Percentiles rank a stretch among this genome's conserved stretches.
Conservation (phyloP, 148 eudicot species). For the Rhododendron kiyosumense region DNA sequence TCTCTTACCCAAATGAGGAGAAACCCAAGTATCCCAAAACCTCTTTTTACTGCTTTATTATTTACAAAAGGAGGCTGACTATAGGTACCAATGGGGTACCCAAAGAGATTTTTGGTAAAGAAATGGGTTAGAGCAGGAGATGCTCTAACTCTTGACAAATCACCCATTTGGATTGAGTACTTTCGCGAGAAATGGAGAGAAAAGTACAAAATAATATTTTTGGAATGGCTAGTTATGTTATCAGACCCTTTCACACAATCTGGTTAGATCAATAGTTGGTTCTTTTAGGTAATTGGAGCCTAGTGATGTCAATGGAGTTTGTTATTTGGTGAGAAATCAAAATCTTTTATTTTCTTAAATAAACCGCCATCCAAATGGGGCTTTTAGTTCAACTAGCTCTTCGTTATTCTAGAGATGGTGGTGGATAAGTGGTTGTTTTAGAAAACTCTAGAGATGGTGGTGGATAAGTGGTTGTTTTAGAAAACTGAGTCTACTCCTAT, state of each 20-base stretch:
- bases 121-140: neutral
- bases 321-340: neutral
- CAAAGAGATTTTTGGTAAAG: neutral
- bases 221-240: neutral
- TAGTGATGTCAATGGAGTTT: neutral
- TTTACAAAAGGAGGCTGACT: neutral
- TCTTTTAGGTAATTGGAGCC: neutral
- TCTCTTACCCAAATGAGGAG: neutral
- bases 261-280: neutral
- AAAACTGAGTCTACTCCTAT: neutral
- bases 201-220: neutral
- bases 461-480: neutral
- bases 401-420: neutral
- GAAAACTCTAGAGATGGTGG: neutral
- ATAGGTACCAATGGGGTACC: too few species aligned
- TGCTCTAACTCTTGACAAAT: neutral
- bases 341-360: neutral
- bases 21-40: neutral
- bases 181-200: too few species aligned
- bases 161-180: too few species aligned
- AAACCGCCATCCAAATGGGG: neutral
- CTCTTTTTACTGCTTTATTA: neutral
- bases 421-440: neutral
- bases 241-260: neutral
- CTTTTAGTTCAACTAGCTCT: neutral